Evolutionary conservation across 2,329 filamentous ascomycete species (phyloP).

Genomic region (Karstenula rhodostoma): DNA sequence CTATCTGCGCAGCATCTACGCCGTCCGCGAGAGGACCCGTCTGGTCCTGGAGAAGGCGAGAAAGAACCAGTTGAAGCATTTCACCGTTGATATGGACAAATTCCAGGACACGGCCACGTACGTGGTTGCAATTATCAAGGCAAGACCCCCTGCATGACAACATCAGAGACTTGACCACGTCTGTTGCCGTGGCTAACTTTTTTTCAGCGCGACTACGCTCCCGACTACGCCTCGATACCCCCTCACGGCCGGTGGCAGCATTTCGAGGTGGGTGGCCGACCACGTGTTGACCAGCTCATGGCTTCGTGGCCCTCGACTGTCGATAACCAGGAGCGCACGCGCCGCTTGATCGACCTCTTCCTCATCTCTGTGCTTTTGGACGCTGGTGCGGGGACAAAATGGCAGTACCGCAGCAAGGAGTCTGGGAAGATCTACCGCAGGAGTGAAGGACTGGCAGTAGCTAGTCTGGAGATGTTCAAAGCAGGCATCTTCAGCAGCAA

Average conservation of each 20-base stretch:
- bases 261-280: slow-evolving; percentile 80
- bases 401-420: slow-evolving; percentile 92
- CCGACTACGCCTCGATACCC: slow-evolving; percentile 77
- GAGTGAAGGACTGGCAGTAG: slow-evolving; percentile 86
- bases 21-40: slow-evolving; percentile 81
- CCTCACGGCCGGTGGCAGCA: slow-evolving; percentile 88
- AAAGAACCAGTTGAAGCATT: slow-evolving; percentile 80
- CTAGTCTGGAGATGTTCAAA: slow-evolving; percentile 91
- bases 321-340: slow-evolving; percentile 76
- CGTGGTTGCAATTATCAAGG: slow-evolving; percentile 94
- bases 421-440: slow-evolving; percentile 83
- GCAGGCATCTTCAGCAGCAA: slow-evolving; percentile 87
- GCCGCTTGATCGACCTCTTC: slow-evolving; percentile 79
- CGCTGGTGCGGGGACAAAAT: slow-evolving; percentile 86
- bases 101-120: slow-evolving; percentile 85
- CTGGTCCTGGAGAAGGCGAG: slow-evolving; percentile 80
- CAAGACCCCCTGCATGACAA: slow-evolving; percentile 51
- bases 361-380: slow-evolving; percentile 82
- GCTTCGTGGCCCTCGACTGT: slow-evolving; percentile 73
- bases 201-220: slow-evolving; percentile 71
- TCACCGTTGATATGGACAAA: slow-evolving; percentile 86
- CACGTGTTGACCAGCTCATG: slow-evolving; percentile 75
- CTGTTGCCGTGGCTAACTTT: slow-evolving; percentile 2
- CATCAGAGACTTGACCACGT: neutral
- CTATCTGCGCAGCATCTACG: slow-evolving; percentile 88